Evolutionary conservation across 176 grass and related monocot genomes (phyloP), one percentile per base, ranked within the genome.

Genomic region (Microstegium vimineum): DNA sequence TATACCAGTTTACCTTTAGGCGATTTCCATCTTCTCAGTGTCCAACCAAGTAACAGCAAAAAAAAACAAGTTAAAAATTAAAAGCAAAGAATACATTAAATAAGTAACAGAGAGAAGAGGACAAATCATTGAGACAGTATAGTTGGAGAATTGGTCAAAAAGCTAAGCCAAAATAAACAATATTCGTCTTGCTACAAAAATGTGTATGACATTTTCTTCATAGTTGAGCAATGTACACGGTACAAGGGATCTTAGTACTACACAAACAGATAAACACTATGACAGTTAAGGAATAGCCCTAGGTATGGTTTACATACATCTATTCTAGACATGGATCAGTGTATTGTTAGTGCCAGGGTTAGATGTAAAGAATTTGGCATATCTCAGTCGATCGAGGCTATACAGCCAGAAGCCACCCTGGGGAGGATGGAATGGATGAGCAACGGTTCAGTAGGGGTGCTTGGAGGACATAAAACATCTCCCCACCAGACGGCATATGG

Each of bases 401-500:
- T 80, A 75, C 87, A 82, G 45, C 20, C 45, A 82, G 43, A 84
- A 43, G 62, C 69, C 69, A 47, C 46, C 81, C 47, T 65, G 34
- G 43, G 13, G 17, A 51, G 46, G 46, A 51, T 51, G 46, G 46
- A 45, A 73, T 41, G 59, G 40, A 87, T 54, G 36, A 35, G 62
- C 67, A 83, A 71, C 59, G 13, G 68, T 81, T 73, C 78, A 83
- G 77, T 67, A 18, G 51, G 49, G 76, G 28, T 81, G 74, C 69
- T 75, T 78, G 69, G 40, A 41, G 75, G 41, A 46, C 43, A 71
- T 63, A 9, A 22, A 87, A 71, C 40, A 85, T 84, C 78, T 76
- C 63, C 81, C 81, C 90, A 84, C 85, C 85, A 85, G 66, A 88
- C 43, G 42, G 85, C 72, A 78, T 43, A 43, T 54, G 92, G 88